Conservation (phyloP, 129 eudicot genomes). For the Ambrosia artemisiifolia region DNA sequence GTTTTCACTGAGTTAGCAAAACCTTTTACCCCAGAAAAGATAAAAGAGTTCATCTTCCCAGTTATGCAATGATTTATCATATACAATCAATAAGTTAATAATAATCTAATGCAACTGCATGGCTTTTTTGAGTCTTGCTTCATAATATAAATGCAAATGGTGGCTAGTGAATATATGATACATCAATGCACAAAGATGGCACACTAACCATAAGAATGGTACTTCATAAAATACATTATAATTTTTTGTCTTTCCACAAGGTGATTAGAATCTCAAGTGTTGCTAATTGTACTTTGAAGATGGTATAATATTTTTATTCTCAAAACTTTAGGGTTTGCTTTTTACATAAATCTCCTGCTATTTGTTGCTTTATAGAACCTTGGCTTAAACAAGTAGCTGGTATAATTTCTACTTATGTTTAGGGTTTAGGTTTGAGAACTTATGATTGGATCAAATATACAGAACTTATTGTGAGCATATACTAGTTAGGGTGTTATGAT, state of each 20-base stretch:
- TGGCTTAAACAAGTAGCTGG: constrained; percentile 1
- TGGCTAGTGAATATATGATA: background rate
- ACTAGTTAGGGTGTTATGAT: background rate
- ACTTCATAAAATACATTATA: background rate
- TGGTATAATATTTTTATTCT: background rate
- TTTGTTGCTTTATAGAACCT: background rate
- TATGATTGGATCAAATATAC: too few species aligned
- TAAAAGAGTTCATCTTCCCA: too few species aligned
- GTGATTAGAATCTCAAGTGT: background rate
- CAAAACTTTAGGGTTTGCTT: background rate
- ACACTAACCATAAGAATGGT: background rate
- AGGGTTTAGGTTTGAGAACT: too few species aligned
- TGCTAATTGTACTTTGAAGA: background rate
- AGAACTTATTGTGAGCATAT: background rate
- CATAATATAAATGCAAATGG: background rate
- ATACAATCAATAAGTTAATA: too few species aligned
- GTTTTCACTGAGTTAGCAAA: too few species aligned
- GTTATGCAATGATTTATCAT: too few species aligned
- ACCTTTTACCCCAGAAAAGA: too few species aligned
- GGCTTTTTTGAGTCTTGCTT: too few species aligned
- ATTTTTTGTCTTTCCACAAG: background rate
- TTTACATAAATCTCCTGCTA: background rate
- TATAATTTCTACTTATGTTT: too few species aligned
- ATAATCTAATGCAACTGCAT: too few species aligned
- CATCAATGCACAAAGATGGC: background rate